A percentile compares a stretch with the other conserved stretches of the same genome.
Conservation (phyloP, 1,139 yeast species). For the Yamadazyma sp. region DNA sequence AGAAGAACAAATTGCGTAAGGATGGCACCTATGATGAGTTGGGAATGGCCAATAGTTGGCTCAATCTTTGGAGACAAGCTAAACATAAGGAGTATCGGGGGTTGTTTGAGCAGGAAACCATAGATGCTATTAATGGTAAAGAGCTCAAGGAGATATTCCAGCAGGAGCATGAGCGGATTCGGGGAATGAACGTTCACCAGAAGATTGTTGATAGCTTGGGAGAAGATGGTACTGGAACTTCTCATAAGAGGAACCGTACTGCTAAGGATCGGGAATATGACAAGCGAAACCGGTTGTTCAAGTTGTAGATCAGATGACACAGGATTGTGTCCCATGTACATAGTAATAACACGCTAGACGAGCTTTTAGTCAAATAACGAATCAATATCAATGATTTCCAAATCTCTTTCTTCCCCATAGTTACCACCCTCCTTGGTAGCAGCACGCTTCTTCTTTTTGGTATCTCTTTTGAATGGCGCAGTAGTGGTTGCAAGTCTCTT, state of each 20-base stretch:
- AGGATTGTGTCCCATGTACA: not conserved
- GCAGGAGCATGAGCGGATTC: constrained; percentile 33
- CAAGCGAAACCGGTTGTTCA: constrained; percentile 40
- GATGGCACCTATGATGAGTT: constrained; percentile 49
- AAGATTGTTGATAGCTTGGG: constrained; percentile 39
- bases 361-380: constrained; percentile 15
- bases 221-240: constrained; percentile 37
- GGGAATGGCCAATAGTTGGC: constrained; percentile 69
- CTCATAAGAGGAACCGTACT: constrained; percentile 40
- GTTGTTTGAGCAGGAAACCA: constrained; percentile 38
- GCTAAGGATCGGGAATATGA: constrained; percentile 49
- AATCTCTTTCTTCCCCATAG: constrained; percentile 29
- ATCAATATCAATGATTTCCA: constrained; percentile 35
- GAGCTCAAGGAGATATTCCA: constrained; percentile 25
- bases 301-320: constrained; percentile 20
- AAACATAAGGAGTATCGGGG: constrained; percentile 32
- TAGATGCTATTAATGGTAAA: constrained; percentile 27
- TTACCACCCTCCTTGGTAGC: constrained; percentile 18
- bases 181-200: constrained; percentile 27
- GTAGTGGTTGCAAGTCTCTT: constrained; percentile 18
- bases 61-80: constrained; percentile 68
- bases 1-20: constrained; percentile 32
- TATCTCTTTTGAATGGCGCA: constrained; percentile 10
- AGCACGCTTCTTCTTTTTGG: constrained; percentile 16
- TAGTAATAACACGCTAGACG: too few relatives aligned